Percentiles rank a stretch among this genome's conserved stretches.
Conservation (phyloP, 768 basidiomycete species). For the Auricularia cornea region DNA sequence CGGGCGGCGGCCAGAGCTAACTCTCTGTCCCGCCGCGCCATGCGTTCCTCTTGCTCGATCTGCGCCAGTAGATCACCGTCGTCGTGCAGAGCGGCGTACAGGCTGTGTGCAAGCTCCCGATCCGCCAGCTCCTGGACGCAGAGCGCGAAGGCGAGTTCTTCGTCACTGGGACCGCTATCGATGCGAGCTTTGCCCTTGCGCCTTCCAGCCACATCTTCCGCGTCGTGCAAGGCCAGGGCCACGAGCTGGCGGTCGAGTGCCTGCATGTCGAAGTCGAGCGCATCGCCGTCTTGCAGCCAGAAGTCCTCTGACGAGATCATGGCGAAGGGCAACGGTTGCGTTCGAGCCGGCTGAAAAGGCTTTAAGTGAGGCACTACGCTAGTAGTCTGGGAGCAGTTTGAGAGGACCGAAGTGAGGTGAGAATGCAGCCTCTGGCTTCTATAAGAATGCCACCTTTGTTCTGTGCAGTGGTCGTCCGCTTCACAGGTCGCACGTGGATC, state of each 20-base stretch:
- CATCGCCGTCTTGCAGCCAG: neutral
- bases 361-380: neutral
- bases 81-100: conserved; percentile 32
- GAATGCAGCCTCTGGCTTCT: no score
- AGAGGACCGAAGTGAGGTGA: no score
- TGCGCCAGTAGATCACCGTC: conserved; percentile 28
- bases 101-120: conserved; percentile 29
- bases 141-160: conserved; percentile 36
- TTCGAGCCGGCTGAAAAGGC: neutral
- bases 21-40: conserved; percentile 33
- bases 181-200: conserved; percentile 27
- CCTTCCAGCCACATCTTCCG: conserved; percentile 24
- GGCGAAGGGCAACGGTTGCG: neutral
- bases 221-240: conserved; percentile 27
- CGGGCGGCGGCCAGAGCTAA: conserved; percentile 32
- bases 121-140: conserved; percentile 35
- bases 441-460: no score
- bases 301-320: neutral
- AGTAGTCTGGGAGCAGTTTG: no score
- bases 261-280: neutral
- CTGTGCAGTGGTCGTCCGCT: no score
- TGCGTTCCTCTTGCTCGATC: conserved; percentile 26
- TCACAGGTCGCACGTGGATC: no score
- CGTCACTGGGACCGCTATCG: conserved; percentile 29
- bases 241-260: neutral